These are phyloP conservation scores for Raphanus raphanistrum DNA, from an alignment of 345 rosid species.

Conservation along the genomic window DNA sequence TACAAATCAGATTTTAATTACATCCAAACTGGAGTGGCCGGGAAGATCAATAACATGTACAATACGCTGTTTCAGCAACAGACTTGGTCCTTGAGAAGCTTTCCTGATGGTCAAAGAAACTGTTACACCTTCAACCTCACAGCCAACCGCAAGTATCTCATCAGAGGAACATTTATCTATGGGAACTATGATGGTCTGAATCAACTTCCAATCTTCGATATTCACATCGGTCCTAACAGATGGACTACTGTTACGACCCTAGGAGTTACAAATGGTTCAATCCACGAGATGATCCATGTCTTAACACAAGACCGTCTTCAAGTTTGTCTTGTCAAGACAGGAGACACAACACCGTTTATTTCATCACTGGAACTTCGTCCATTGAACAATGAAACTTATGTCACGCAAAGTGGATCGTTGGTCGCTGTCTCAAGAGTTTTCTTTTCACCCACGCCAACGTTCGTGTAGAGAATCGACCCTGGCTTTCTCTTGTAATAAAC, in stretches of 20 bases:
- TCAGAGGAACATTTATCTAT: conserved; percentile 34
- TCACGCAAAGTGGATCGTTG: conserved; percentile 35
- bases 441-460: conserved; percentile 14
- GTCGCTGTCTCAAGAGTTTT: background rate
- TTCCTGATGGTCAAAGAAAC: conserved; percentile 41
- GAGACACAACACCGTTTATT: conserved; percentile 32
- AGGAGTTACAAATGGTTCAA: conserved; percentile 4
- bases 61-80: conserved; percentile 22
- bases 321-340: conserved; percentile 41
- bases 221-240: conserved; percentile 34
- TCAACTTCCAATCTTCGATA: conserved; percentile 29
- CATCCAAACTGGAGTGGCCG: conserved; percentile 3
- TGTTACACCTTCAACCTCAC: conserved; percentile 38
- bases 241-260: conserved; percentile 21
- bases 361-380: conserved; percentile 37
- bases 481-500: too few relatives aligned
- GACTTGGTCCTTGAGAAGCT: conserved; percentile 33
- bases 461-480: background rate
- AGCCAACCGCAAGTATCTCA: conserved; percentile 6
- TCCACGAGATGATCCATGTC: conserved; percentile 36
- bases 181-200: conserved; percentile 34
- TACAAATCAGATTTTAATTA: conserved; percentile 28
- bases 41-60: conserved; percentile 11
- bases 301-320: conserved; percentile 14
- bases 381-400: conserved; percentile 5